Evolutionary conservation across 1,284 basidiomycete species (phyloP).

Genomic region (Leccinum pachyderme): DNA sequence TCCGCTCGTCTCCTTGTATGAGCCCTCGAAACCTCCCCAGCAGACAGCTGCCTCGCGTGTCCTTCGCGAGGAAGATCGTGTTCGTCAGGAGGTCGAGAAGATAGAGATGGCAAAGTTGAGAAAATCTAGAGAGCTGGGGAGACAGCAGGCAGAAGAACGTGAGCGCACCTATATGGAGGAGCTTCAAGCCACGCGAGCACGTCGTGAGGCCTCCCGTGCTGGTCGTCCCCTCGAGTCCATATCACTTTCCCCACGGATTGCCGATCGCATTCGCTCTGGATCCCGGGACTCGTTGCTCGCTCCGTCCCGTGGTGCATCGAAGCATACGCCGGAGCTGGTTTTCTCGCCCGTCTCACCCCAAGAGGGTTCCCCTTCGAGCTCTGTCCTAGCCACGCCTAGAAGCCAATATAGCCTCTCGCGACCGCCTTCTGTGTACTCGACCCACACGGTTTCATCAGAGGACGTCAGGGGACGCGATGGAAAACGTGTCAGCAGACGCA

Average conservation of each 20-base stretch:
- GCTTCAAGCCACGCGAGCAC: slow-evolving; percentile 54
- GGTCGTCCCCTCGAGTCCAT: slow-evolving; percentile 36
- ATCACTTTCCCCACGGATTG: slow-evolving; percentile 28
- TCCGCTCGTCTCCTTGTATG: slow-evolving; percentile 20
- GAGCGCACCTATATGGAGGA: slow-evolving; percentile 57
- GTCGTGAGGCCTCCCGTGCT: slow-evolving; percentile 56
- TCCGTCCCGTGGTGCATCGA: slow-evolving; percentile 35
- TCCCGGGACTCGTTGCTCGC: slow-evolving; percentile 35
- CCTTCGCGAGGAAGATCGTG: slow-evolving; percentile 46
- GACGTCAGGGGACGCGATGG: slow-evolving; percentile 46
- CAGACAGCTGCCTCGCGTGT: slow-evolving; percentile 7
- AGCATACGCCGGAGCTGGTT: slow-evolving; percentile 43
- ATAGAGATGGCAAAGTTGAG: slow-evolving; percentile 54
- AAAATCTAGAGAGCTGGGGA: slow-evolving; percentile 55
- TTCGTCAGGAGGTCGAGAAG: slow-evolving; percentile 47
- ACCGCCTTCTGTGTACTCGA: slow-evolving; percentile 49
- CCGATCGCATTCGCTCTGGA: slow-evolving; percentile 45
- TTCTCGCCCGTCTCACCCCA: slow-evolving; percentile 30
- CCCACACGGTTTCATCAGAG: slow-evolving; percentile 53
- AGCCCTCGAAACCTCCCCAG: slow-evolving; percentile 10
- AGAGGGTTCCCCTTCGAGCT: slow-evolving; percentile 48
- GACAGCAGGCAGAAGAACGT: slow-evolving; percentile 52
- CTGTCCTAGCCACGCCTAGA: slow-evolving; percentile 36
- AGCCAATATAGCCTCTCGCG: slow-evolving; percentile 42
- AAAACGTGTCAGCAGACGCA: slow-evolving; percentile 40